Evolutionary conservation across 139 green algal species (phyloP), one percentile per base, ranked within the genome.

Genomic region (Chlamydomonas sp.): DNA sequence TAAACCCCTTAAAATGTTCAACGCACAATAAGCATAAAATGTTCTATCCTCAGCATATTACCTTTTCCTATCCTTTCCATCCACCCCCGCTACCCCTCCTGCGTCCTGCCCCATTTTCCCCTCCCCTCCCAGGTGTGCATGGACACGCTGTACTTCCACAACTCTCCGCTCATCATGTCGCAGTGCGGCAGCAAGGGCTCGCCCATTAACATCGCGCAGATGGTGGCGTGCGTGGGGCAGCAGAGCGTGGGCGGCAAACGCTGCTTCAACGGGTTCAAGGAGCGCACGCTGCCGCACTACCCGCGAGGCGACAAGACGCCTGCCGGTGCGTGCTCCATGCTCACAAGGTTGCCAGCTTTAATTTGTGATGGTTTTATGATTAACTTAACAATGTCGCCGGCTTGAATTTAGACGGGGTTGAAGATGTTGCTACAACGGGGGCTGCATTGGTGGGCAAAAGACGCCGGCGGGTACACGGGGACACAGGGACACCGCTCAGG

Each of bases 221-320:
- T 99, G 97, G 95, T 99, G 63, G 97, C 97, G 1, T 99, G 97
- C 88, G 98, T 99, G 82, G 98, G 98, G 0, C 98, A 99, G 94
- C 97, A 99, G 93, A 95, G 89, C 4, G 98, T 99, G 80, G 91
- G 94, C n/a, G 98, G 98, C 71, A 95, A 97, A 83, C 93, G 98
- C 31, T 91, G 90, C n/a, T 97, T 97, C 87, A 96, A 99, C 83
- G 98, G 98, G 3, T 99, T 99, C 92, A 92, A 90, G 78, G 93
- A 96, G 59, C 93, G 98, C 61, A 96, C 96, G 6, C 93, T 99
- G 87, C 98, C 98, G 4, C 97, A 99, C 92, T 99, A 99, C 89
- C 92, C 94, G 20, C 89, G 92, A 2, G 93, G 93, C 2, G 94
- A 96, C 88, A 91, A 87, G 77, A 94, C 89, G 67, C 89, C 91